Percentiles rank a stretch among this genome's conserved stretches.
Evolutionary conservation across 306 rosid genomes (phyloP).

Genomic region (Prunus salicina): DNA sequence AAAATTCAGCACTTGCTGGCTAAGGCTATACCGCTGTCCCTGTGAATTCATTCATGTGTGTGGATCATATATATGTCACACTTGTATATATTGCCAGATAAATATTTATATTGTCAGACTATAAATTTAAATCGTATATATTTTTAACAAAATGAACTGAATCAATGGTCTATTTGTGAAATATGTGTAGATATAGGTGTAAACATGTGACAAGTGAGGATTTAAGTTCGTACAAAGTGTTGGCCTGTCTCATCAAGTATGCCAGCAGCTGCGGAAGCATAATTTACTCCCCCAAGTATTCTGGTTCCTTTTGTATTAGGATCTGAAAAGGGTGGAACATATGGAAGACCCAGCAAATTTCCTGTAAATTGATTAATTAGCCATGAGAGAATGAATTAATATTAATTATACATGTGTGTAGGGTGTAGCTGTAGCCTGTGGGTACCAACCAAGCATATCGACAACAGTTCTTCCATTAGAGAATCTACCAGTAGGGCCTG

Average conservation of each 20-base stretch:
- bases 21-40: constrained; percentile 53
- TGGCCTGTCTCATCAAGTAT: constrained; percentile 76
- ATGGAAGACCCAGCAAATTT: constrained; percentile 61
- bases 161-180: no score
- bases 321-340: constrained; percentile 60
- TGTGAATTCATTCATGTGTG: constrained; percentile 12
- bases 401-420: no score
- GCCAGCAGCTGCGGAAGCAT: constrained; percentile 77
- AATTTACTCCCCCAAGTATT: constrained; percentile 65
- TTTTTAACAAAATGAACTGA: no score
- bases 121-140: no score
- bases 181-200: no score
- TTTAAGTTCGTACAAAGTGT: constrained; percentile 43
- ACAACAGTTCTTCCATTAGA: constrained; percentile 63
- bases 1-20: constrained; percentile 53
- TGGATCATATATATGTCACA: no score
- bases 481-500: constrained; percentile 80
- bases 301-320: constrained; percentile 42
- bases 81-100: no score
- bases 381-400: no score
- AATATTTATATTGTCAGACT: no score
- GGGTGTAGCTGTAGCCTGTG: no score
- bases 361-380: constrained; percentile 30
- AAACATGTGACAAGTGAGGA: no score
- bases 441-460: constrained; percentile 60